phyloP scores from a whole-genome alignment of 164 flowering plant species.

The Cinnamomum chago region DNA sequence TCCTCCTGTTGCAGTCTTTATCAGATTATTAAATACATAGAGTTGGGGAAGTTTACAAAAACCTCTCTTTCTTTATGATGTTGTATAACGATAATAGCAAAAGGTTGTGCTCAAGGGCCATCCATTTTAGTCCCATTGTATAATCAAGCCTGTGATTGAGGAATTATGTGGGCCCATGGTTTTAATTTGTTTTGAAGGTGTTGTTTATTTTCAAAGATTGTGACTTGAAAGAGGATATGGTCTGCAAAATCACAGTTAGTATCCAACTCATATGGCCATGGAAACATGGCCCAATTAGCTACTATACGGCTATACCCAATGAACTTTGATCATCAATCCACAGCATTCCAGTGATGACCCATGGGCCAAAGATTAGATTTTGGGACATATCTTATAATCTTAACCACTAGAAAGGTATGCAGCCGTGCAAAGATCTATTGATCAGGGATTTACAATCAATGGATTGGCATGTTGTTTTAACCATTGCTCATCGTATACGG shows the following conservation, averaged over 20 bases:
- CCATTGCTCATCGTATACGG: neutral
- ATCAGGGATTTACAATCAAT: neutral
- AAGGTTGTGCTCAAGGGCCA: neutral
- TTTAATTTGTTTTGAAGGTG: neutral
- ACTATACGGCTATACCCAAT: neutral
- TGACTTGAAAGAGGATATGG: neutral
- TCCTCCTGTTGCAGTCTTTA: neutral
- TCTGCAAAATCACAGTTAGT: neutral
- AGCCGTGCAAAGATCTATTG: neutral
- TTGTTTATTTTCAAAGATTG: neutral
- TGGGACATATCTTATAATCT: neutral
- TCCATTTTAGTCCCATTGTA: neutral
- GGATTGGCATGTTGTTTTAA: neutral
- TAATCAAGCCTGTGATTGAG: neutral
- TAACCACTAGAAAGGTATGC: neutral
- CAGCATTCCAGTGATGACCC: too few species aligned
- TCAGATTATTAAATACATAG: neutral
- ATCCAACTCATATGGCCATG: too few species aligned
- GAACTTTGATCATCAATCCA: neutral
- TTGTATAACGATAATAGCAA: neutral
- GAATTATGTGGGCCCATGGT: neutral
- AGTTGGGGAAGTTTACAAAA: neutral
- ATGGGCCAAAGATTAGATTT: neutral
- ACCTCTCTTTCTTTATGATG: neutral
- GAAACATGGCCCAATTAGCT: neutral